A percentile compares a stretch with the other conserved stretches of the same genome.
Conservation (phyloP, 371 early-diverging fungal species). For the Mucor velutinosus region DNA sequence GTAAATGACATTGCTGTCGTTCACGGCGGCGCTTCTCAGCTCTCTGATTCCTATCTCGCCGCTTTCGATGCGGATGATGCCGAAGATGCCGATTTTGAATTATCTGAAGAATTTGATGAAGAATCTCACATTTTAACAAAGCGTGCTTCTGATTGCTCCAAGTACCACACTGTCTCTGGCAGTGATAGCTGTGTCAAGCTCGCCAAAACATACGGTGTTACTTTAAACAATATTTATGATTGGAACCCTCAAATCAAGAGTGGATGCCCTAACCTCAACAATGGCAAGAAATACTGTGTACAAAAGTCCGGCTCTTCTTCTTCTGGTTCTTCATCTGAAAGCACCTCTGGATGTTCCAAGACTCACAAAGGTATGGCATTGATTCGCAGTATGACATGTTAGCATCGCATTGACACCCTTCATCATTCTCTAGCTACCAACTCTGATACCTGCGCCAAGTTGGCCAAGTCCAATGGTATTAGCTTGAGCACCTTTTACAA, state of each 20-base stretch:
- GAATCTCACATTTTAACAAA: conserved; percentile 13
- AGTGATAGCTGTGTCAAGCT: conserved; percentile 39
- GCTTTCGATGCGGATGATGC: conserved; percentile 33
- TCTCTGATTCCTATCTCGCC: conserved; percentile 24
- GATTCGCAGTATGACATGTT: background rate
- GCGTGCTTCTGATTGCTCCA: conserved; percentile 25
- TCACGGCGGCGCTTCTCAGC: background rate
- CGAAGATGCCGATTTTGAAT: conserved; percentile 28
- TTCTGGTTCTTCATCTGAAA: background rate
- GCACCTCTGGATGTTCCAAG: conserved; percentile 6
- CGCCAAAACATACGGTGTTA: conserved; percentile 31
- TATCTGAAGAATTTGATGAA: conserved; percentile 33
- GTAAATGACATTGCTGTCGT: conserved; percentile 2
- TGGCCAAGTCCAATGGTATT: conserved; percentile 37
- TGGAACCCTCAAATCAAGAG: conserved; percentile 43
- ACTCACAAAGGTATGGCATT: conserved; percentile 15
- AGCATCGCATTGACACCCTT: background rate
- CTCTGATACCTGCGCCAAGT: conserved; percentile 38
- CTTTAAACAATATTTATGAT: conserved; percentile 23
- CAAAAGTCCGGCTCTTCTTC: conserved; percentile 4
- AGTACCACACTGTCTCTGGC: conserved; percentile 30
- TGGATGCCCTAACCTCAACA: conserved; percentile 39
- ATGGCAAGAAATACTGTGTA: conserved; percentile 47
- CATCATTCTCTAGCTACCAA: conserved; percentile 22
- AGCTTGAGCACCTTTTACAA: conserved; percentile 32